Conservation (phyloP, 2,329 filamentous ascomycete species). For the Penicillium decumbens region DNA sequence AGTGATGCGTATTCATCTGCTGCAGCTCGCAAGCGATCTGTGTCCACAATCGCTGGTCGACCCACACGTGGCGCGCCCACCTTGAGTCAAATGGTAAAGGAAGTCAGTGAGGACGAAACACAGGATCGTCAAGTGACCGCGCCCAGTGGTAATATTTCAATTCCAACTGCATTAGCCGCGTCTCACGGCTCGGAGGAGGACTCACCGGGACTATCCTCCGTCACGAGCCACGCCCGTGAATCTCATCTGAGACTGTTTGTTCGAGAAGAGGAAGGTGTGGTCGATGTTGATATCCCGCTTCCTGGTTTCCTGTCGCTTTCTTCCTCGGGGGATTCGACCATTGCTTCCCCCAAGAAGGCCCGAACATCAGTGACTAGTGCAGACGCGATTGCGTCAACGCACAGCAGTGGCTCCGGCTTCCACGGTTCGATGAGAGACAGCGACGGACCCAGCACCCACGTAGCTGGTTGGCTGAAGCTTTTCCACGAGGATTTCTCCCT, state of each 20-base stretch:
- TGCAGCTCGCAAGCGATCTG: constrained; percentile 28
- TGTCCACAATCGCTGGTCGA: constrained; percentile 25
- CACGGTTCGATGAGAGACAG: constrained; percentile 31
- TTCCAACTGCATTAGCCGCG: constrained; percentile 25
- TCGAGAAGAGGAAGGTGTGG: constrained; percentile 56
- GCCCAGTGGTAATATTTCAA: constrained; percentile 35
- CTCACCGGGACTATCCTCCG: constrained; percentile 27
- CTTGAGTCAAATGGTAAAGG: constrained; percentile 35
- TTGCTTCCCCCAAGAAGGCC: constrained; percentile 41
- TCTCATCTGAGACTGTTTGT: constrained; percentile 51
- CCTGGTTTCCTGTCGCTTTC: constrained; percentile 48
- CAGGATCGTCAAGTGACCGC: constrained; percentile 20
- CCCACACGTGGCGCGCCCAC: constrained; percentile 26
- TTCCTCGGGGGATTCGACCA: constrained; percentile 44
- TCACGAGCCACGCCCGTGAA: constrained; percentile 35
- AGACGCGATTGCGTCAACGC: constrained; percentile 46
- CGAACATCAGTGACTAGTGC: constrained; percentile 51
- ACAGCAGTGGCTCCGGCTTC: constrained; percentile 39
- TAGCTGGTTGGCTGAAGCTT: constrained; percentile 54
- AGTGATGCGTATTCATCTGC: constrained; percentile 18
- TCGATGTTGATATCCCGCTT: constrained; percentile 56
- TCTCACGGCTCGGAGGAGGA: constrained; percentile 21
- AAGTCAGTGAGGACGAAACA: constrained; percentile 21
- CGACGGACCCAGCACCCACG: constrained; percentile 50
- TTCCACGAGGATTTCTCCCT: constrained; percentile 58